Evolutionary conservation across 2,329 filamentous ascomycete genomes (phyloP).

Genomic region (Sporothrix pallida): DNA sequence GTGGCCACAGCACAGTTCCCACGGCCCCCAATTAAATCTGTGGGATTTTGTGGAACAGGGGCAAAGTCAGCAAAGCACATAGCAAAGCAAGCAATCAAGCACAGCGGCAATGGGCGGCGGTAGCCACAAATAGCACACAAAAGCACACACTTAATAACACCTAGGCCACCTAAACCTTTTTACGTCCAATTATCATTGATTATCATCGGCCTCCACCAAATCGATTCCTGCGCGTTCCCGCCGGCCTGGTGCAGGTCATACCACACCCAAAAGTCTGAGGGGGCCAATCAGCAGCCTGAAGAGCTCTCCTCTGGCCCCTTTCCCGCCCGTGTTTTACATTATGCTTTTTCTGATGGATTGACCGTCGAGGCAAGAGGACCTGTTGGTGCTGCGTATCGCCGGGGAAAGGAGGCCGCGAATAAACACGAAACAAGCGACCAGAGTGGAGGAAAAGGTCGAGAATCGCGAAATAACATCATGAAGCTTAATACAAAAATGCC

Average conservation of each 20-base stretch:
- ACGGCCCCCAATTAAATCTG: slow-evolving; percentile 6
- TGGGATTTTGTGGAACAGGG: neutral
- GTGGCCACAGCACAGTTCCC: neutral
- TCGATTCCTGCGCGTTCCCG: slow-evolving; percentile 19
- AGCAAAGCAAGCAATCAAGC: neutral
- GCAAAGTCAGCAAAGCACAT: neutral
- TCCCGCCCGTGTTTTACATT: slow-evolving; percentile 29
- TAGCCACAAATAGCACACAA: slow-evolving; percentile 26
- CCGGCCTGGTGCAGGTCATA: slow-evolving; percentile 3
- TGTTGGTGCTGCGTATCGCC: slow-evolving; percentile 35
- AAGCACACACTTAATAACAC: neutral
- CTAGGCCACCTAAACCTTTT: neutral
- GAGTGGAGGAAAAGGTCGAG: neutral
- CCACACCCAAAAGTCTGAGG: slow-evolving; percentile 33
- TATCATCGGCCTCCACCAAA: neutral
- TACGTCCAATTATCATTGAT: too few species aligned
- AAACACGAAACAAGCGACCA: slow-evolving; percentile 32
- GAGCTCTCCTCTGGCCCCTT: slow-evolving; percentile 30
- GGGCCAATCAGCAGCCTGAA: slow-evolving; percentile 37
- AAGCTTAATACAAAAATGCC: neutral
- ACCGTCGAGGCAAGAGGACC: too few species aligned
- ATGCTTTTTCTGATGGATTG: neutral
- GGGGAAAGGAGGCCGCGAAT: slow-evolving; percentile 19
- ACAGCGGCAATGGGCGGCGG: slow-evolving; percentile 9
- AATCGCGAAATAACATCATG: neutral